Base-by-base conservation (phyloP, 2,329 filamentous ascomycete genomes). In the Dendryphion nanum region DNA sequence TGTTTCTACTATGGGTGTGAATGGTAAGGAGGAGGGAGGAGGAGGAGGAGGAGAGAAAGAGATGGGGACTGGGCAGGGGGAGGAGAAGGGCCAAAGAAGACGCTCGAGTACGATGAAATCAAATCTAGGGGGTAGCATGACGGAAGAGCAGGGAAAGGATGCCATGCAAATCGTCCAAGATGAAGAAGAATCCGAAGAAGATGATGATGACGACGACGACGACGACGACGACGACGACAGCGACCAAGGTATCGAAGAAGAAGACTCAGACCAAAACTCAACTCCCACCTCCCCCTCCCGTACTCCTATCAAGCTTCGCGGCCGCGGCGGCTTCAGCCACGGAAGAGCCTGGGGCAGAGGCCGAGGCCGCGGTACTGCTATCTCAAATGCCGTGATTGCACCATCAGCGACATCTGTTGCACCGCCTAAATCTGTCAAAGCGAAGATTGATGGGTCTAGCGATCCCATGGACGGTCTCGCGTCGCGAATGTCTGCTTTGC, bases 401-500 rank as follows among this genome's bases (percentile, higher is more conserved):
- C 8, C 23, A n/a, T n/a, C 32, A 23, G 30, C 34, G 18, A 14
- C 31, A 19, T n/a, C n/a, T n/a, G n/a, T n/a, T n/a, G n/a, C n/a
- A n/a, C n/a, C n/a, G n/a, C n/a, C n/a, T n/a, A n/a, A n/a, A n/a
- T n/a, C n/a, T n/a, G n/a, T n/a, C n/a, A n/a, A n/a, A n/a, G n/a
- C n/a, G 23, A 26, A 26, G 3, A n/a, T 10, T n/a, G 23, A 26
- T n/a, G 23, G n/a, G 3, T 10, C 23, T 26, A 75, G 78, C 42
- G 69, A 74, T 14, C 72, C 77, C 13, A 82, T 87, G 75, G 78
- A 82, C 30, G 76, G 76, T 37, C 68, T 90, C 4, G 68, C 79
- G 2, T 76, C 75, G 6, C 79, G 82, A 39, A 86, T 90, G 82
- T 86, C 84, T 1, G 72, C 83, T 3, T 67, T 90, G 43, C 79